Conservation (phyloP, 192 early-diverging fungal species). For the Podila verticillata region DNA sequence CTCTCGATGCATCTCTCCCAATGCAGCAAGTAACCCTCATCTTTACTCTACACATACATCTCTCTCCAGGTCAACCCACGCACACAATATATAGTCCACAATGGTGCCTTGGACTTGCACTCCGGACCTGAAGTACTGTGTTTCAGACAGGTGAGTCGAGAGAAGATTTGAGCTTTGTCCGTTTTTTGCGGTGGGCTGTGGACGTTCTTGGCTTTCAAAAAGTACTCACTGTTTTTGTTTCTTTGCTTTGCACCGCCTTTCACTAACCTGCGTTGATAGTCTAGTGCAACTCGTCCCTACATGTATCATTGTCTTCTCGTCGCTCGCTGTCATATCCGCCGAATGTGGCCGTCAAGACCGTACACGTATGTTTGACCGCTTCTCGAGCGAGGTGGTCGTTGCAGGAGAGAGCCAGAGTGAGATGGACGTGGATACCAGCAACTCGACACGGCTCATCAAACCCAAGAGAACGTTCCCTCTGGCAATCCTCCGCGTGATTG, state of each 20-base stretch:
- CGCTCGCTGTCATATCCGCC: conserved; percentile 40
- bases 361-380: conserved; percentile 32
- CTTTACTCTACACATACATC: too few species aligned
- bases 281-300: conserved; percentile 43
- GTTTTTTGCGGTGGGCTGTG: too few species aligned
- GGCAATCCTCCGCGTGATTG: conserved; percentile 34
- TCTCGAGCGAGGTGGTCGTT: conserved; percentile 48
- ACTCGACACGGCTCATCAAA: conserved; percentile 27
- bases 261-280: conserved; percentile 1
- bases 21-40: too few species aligned
- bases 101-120: conserved; percentile 5
- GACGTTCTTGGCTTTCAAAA: too few species aligned
- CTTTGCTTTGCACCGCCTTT: not conserved
- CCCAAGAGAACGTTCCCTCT: conserved; percentile 37
- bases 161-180: too few species aligned
- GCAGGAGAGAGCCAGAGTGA: conserved; percentile 39
- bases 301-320: conserved; percentile 49
- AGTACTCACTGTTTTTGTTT: too few species aligned
- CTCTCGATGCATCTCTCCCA: too few species aligned
- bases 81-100: not conserved
- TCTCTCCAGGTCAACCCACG: too few species aligned
- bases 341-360: conserved; percentile 50
- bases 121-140: not conserved
- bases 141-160: conserved; percentile 1
- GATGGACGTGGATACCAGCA: conserved; percentile 14